These are phyloP conservation scores for Collybiopsis confluens DNA, from an alignment of 768 basidiomycete genomes.

Conservation along the genomic window DNA sequence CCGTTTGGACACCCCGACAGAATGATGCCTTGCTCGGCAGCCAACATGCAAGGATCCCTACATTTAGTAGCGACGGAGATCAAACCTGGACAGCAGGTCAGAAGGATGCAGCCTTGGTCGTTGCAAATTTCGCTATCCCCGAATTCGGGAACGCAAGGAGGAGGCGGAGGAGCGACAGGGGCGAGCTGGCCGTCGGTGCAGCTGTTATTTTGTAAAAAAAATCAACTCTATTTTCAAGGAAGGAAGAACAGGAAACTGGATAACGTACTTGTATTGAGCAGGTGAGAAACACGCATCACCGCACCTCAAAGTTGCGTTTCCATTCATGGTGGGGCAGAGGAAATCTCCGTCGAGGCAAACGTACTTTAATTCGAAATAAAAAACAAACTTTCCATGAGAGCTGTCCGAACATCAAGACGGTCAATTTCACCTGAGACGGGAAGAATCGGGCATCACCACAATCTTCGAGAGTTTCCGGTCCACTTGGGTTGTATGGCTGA, in stretches of 20 bases:
- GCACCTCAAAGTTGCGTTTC: constrained; percentile 3
- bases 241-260: too few species aligned
- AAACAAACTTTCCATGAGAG: not conserved
- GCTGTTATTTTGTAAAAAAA: not conserved
- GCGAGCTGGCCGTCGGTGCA: constrained; percentile 5
- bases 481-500: not conserved
- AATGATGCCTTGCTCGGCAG: too few species aligned
- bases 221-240: too few species aligned
- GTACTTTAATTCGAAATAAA: not conserved
- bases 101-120: constrained; percentile 2
- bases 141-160: constrained; percentile 4
- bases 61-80: constrained; percentile 11
- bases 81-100: constrained; percentile 12
- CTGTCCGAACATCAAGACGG: too few species aligned
- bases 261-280: constrained; percentile 8
- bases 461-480: constrained; percentile 1
- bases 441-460: constrained; percentile 8
- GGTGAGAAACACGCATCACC: constrained; percentile 6
- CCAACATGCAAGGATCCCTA: constrained; percentile 13
- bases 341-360: constrained; percentile 9
- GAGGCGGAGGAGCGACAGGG: not conserved
- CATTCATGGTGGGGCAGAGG: constrained; percentile 10
- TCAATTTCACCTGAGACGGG: constrained; percentile 5
- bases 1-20: not conserved
- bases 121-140: not conserved